Evolutionary conservation across 805 yeast species (phyloP).

Genomic region (Pichia paraexigua): DNA sequence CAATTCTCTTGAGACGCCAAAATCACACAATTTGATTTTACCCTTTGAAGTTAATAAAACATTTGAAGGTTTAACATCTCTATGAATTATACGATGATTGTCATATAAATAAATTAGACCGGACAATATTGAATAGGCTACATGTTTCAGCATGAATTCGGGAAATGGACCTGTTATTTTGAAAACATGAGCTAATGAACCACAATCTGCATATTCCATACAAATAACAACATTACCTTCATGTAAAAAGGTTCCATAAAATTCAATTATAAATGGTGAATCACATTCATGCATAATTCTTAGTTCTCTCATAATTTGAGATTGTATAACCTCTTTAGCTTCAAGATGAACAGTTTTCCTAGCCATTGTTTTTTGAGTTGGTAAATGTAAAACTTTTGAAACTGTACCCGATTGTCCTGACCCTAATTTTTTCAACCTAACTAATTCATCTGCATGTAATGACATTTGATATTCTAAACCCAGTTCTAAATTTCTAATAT

Average conservation of each 20-base stretch:
- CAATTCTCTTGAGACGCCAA: constrained; percentile 90
- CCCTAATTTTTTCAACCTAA: constrained; percentile 72
- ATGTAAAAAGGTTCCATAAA: constrained; percentile 81
- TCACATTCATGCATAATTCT: constrained; percentile 87
- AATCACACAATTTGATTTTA: constrained; percentile 86
- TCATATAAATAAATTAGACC: constrained; percentile 80
- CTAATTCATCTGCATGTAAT: constrained; percentile 57
- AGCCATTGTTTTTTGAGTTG: constrained; percentile 85
- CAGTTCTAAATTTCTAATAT: constrained; percentile 40
- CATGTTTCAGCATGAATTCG: constrained; percentile 60
- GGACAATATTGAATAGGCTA: constrained; percentile 66
- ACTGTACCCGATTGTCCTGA: constrained; percentile 95
- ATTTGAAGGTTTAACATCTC: constrained; percentile 95
- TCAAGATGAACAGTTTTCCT: constrained; percentile 83
- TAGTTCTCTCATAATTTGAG: constrained; percentile 81
- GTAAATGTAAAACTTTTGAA: constrained; percentile 77
- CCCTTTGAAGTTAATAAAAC: constrained; percentile 84
- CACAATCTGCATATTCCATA: constrained; percentile 95
- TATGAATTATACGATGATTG: constrained; percentile 80
- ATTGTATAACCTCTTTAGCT: constrained; percentile 65
- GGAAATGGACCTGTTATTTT: constrained; percentile 56
- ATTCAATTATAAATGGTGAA: constrained; percentile 75
- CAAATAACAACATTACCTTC: constrained; percentile 76
- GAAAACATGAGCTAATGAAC: constrained; percentile 77
- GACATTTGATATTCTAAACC: constrained; percentile 48